phyloP scores from a whole-genome alignment of 2,329 filamentous ascomycete species.

The Sarocladium strictum region DNA sequence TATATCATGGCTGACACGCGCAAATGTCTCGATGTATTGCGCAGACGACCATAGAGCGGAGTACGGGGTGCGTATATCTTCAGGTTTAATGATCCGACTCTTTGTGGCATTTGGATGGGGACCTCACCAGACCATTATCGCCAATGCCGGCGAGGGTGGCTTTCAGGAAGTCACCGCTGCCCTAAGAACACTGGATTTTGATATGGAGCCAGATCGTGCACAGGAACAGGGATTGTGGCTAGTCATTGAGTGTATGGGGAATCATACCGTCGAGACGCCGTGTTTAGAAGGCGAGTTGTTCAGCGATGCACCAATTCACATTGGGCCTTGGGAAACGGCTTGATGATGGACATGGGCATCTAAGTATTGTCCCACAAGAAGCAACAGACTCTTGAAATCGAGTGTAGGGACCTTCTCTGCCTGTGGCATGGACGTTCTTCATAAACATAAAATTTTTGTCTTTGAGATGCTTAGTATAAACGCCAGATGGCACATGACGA shows the following conservation, averaged over 20 bases:
- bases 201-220: conserved; percentile 61
- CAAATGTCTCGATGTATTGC: conserved; percentile 28
- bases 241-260: conserved; percentile 74
- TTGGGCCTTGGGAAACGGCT: conserved; percentile 36
- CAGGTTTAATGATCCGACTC: conserved; percentile 56
- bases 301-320: conserved; percentile 40
- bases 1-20: conserved; percentile 48
- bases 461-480: neutral
- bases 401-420: too few species aligned
- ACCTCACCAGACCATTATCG: conserved; percentile 58
- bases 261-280: conserved; percentile 26
- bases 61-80: conserved; percentile 26
- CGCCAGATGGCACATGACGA: neutral
- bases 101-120: conserved; percentile 69
- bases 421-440: too few species aligned
- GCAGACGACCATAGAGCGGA: conserved; percentile 10
- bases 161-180: conserved; percentile 64
- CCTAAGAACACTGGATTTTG: conserved; percentile 66
- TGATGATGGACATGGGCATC: conserved; percentile 11
- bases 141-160: conserved; percentile 63
- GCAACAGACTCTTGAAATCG: neutral
- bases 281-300: conserved; percentile 46
- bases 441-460: neutral
- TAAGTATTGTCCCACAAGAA: neutral
- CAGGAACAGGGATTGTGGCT: conserved; percentile 63